Conservation (phyloP, 2,329 filamentous ascomycete genomes). For the Nothophaeocryptopus gaeumannii region DNA sequence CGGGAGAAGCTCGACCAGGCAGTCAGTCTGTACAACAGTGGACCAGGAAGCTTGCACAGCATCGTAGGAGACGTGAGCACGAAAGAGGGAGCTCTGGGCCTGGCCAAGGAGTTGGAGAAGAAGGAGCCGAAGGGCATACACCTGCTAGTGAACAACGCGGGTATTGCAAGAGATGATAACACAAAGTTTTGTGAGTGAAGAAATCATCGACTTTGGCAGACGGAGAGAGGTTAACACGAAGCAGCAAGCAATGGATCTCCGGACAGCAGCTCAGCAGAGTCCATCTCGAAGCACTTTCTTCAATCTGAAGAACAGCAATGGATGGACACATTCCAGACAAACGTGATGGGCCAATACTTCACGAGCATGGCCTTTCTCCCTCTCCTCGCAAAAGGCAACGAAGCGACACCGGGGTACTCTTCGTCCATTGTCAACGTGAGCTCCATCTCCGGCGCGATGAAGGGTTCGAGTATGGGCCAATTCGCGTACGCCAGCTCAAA, state of each 20-base stretch:
- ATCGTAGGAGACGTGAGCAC: conserved; percentile 49
- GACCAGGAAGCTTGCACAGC: conserved; percentile 42
- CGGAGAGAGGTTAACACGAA: too few species aligned
- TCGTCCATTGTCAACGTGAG: conserved; percentile 54
- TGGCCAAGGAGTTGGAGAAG: conserved; percentile 41
- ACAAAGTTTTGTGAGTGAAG: conserved; percentile 45
- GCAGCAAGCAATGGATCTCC: conserved; percentile 40
- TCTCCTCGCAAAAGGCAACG: conserved; percentile 50
- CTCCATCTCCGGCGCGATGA: conserved; percentile 52
- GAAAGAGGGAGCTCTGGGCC: conserved; percentile 48
- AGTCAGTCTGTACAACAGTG: conserved; percentile 45
- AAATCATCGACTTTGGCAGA: neutral
- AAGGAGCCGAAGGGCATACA: conserved; percentile 54
- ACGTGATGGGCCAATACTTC: conserved; percentile 52
- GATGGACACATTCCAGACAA: conserved; percentile 52
- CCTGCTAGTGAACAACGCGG: conserved; percentile 55
- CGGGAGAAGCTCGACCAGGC: conserved; percentile 45
- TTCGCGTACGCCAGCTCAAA: conserved; percentile 50
- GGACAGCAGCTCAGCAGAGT: conserved; percentile 46
- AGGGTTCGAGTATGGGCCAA: conserved; percentile 50
- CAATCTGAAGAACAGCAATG: conserved; percentile 47
- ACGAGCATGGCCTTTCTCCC: conserved; percentile 56
- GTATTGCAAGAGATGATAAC: conserved; percentile 52
- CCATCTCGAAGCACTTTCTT: conserved; percentile 52
- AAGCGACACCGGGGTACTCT: conserved; percentile 47